Conservation (phyloP, 139 green algal genomes). For the Haematococcus lacustris region DNA sequence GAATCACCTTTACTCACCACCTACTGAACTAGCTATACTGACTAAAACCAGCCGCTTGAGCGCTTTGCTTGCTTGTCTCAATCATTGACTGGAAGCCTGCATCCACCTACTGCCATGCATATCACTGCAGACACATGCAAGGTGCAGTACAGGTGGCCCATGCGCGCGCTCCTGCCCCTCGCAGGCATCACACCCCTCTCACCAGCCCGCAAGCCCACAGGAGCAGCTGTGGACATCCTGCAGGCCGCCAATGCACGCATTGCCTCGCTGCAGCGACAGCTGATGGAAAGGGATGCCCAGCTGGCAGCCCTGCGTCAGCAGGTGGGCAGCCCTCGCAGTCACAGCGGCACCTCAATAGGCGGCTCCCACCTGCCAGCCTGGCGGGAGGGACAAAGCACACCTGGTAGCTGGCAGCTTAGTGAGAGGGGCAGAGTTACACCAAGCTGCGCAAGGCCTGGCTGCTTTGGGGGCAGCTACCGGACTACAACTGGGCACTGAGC, state of each 20-base stretch:
- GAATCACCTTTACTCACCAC: background rate
- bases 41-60: background rate
- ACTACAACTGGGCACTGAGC: no score
- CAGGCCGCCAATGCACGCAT: slow-evolving; percentile 29
- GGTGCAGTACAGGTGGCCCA: background rate
- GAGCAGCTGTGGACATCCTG: slow-evolving; percentile 21
- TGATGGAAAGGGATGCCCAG: slow-evolving; percentile 14
- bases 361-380: no score
- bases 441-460: no score
- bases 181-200: background rate
- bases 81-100: no score
- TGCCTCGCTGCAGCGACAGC: slow-evolving; percentile 34
- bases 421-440: no score
- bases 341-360: no score
- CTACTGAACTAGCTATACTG: background rate
- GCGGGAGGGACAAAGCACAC: no score
- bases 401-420: no score
- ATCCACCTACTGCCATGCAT: no score
- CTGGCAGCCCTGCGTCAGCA: slow-evolving; percentile 17
- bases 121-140: background rate
- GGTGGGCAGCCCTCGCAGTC: no score
- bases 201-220: background rate
- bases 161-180: background rate
- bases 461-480: no score
- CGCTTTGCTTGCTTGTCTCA: background rate